Conservation (phyloP, 352 stramenopile species). For the Peronospora destructor region DNA sequence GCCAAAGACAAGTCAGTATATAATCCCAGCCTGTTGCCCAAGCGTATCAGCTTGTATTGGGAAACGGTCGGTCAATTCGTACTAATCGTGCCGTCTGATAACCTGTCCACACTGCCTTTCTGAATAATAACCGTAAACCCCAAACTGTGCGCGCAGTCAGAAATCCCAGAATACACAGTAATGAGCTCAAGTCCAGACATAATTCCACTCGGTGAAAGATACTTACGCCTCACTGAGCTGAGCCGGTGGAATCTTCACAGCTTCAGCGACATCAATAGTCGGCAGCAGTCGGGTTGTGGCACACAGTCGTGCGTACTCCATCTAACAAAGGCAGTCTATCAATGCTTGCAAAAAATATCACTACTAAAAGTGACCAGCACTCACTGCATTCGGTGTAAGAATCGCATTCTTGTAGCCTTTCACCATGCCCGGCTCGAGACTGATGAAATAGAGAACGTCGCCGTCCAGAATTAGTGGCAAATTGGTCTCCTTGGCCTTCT, state of each 20-base stretch:
- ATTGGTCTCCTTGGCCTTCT: conserved; percentile 44
- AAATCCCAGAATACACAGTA: background rate
- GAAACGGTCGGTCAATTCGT: conserved; percentile 3
- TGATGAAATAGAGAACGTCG: conserved; percentile 90
- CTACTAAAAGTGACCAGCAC: conserved; percentile 1
- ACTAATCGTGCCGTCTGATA: conserved; percentile 74
- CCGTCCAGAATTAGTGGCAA: conserved; percentile 93
- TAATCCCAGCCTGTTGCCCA: background rate
- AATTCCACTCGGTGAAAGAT: background rate
- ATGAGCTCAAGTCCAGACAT: background rate
- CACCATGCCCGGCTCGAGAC: conserved; percentile 55
- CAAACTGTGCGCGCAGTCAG: conserved; percentile 32
- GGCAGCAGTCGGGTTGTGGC: conserved; percentile 37
- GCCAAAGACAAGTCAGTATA: conserved; percentile 4
- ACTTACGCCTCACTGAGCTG: conserved; percentile 56
- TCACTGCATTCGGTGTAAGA: conserved; percentile 91
- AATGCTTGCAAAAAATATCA: background rate
- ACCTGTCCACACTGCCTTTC: conserved; percentile 74
- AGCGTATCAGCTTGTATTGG: background rate
- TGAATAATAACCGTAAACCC: conserved; percentile 77
- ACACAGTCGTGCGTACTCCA: conserved; percentile 81
- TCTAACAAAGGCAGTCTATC: conserved; percentile 33
- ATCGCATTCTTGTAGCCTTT: conserved; percentile 70
- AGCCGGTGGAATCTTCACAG: conserved; percentile 40
- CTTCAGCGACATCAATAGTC: conserved; percentile 38